Conservation (phyloP, 73 alveolate species). For the Effrenium voratum region DNA sequence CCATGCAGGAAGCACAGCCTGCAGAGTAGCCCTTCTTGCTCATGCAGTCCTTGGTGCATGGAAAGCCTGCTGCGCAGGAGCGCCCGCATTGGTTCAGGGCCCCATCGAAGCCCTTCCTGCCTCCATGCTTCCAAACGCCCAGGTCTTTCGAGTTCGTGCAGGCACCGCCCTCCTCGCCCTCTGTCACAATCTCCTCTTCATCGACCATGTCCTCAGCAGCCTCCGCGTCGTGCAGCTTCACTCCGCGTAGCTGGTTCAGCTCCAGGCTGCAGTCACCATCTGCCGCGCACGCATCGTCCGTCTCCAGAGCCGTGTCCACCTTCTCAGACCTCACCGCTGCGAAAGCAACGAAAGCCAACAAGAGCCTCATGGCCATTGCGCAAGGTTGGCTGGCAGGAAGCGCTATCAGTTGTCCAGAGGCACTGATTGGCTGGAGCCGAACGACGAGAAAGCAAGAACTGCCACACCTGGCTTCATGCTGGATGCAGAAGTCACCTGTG, state of each 20-base stretch:
- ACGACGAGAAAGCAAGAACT: too few species aligned
- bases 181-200: slow-evolving; percentile 1
- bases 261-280: slow-evolving; percentile 40
- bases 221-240: slow-evolving; percentile 16
- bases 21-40: slow-evolving; percentile 9
- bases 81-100: slow-evolving; percentile 60
- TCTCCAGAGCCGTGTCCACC: slow-evolving; percentile 7
- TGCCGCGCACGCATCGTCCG: slow-evolving; percentile 5
- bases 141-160: slow-evolving; percentile 10
- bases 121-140: slow-evolving; percentile 20
- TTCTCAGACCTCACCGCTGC: not conserved
- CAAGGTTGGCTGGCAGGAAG: too few species aligned
- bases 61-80: slow-evolving; percentile 59
- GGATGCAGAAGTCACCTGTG: too few species aligned
- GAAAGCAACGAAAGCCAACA: not conserved
- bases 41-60: slow-evolving; percentile 54
- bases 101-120: slow-evolving; percentile 11
- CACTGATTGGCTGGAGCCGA: too few species aligned
- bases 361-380: not conserved
- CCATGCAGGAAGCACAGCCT: slow-evolving; percentile 32
- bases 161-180: not conserved
- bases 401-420: too few species aligned
- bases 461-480: too few species aligned
- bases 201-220: not conserved
- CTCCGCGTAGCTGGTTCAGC: slow-evolving; percentile 27